A percentile compares a stretch with the other conserved stretches of the same genome.
Evolutionary conservation across 2,329 filamentous ascomycete genomes (phyloP).

Genomic region (Diaporthe capsici): DNA sequence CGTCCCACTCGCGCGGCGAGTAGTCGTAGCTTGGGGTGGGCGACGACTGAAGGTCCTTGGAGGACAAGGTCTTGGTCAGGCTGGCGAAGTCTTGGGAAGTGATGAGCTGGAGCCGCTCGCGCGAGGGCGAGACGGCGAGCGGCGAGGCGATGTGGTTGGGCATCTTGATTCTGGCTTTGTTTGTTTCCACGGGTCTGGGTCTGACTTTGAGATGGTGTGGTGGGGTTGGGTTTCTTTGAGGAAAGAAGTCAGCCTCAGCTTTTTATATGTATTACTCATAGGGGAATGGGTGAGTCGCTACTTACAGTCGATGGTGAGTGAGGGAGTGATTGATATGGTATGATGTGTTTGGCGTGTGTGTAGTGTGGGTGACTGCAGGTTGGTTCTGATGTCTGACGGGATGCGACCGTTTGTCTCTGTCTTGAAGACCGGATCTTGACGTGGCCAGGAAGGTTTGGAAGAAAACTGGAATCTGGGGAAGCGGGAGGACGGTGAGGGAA

Average conservation of each 20-base stretch:
- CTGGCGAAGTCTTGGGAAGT: slow-evolving; percentile 67
- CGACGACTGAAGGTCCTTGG: slow-evolving; percentile 57
- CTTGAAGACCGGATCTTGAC: slow-evolving; percentile 21
- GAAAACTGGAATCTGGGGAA: slow-evolving; percentile 30
- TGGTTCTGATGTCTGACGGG: slow-evolving; percentile 9
- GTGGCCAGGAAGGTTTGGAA: background rate
- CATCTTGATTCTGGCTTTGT: slow-evolving; percentile 52
- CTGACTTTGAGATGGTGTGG: background rate
- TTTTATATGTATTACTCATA: background rate
- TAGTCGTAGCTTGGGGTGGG: slow-evolving; percentile 65
- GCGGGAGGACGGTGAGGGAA: slow-evolving; percentile 27
- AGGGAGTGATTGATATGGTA: slow-evolving; percentile 4
- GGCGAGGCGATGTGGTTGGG: slow-evolving; percentile 59
- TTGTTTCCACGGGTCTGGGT: background rate
- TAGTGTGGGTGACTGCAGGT: slow-evolving; percentile 7
- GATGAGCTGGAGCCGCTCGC: slow-evolving; percentile 60
- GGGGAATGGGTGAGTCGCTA: background rate
- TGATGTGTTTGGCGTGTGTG: slow-evolving; percentile 11
- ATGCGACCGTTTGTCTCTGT: slow-evolving; percentile 14
- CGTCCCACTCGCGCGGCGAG: slow-evolving; percentile 71
- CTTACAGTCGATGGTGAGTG: slow-evolving; percentile 27
- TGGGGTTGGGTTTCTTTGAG: background rate
- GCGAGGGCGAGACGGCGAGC: slow-evolving; percentile 62
- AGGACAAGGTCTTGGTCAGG: slow-evolving; percentile 65
- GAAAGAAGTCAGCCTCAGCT: background rate